Evolutionary conservation across 768 basidiomycete species (phyloP).

Genomic region (Lentinula lateritia): DNA sequence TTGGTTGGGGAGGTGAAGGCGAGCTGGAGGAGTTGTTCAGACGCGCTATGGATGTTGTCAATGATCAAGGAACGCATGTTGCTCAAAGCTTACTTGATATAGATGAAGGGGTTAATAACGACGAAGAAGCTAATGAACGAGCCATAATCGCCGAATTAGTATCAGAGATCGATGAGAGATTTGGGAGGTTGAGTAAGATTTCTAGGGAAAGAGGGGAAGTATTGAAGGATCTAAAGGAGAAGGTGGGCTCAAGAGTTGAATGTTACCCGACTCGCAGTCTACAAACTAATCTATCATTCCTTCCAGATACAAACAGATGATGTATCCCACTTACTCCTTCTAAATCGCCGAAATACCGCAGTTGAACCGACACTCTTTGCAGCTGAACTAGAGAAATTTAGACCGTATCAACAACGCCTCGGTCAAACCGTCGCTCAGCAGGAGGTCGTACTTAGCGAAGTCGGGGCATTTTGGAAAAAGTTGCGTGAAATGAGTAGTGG

Average conservation of each 20-base stretch:
- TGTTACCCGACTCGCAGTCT: no score
- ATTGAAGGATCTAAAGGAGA: constrained; percentile 92
- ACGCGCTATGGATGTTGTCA: constrained; percentile 26
- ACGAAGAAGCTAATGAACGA: constrained; percentile 68
- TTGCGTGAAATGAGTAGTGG: constrained; percentile 71
- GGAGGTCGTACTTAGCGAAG: constrained; percentile 65
- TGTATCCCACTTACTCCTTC: constrained; percentile 88
- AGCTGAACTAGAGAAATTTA: constrained; percentile 92
- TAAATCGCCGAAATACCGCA: constrained; percentile 80
- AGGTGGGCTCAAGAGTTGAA: constrained; percentile 40
- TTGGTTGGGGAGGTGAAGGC: constrained; percentile 31
- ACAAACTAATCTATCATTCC: neutral
- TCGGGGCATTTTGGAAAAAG: constrained; percentile 66
- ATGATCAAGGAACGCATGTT: constrained; percentile 27
- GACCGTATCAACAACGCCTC: constrained; percentile 82
- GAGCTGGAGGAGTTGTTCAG: constrained; percentile 58
- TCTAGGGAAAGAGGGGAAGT: constrained; percentile 80
- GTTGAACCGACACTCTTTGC: constrained; percentile 89
- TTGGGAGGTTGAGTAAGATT: constrained; percentile 78
- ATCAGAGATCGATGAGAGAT: constrained; percentile 69
- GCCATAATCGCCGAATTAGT: constrained; percentile 63
- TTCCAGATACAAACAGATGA: constrained; percentile 89
- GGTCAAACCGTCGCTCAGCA: constrained; percentile 76
- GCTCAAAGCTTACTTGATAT: constrained; percentile 39
- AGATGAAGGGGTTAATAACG: constrained; percentile 56